Conservation (phyloP, 441 rosid genomes). For the Arabidopsis hybrid region DNA sequence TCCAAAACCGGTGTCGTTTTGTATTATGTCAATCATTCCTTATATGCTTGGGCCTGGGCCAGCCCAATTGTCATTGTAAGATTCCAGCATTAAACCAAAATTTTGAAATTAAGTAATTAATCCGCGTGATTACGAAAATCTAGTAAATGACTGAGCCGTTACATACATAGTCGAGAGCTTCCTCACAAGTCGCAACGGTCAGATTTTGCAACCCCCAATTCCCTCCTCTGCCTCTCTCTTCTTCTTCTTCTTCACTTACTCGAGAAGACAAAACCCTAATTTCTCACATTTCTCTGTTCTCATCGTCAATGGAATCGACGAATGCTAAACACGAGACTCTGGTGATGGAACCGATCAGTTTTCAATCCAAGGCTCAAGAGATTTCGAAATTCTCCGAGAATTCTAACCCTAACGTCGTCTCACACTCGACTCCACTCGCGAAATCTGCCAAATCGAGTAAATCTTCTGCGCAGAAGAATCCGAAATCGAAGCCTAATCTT, state of each 20-base stretch:
- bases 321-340: constrained; percentile 48
- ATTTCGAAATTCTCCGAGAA: constrained; percentile 59
- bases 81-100: background rate
- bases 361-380: constrained; percentile 45
- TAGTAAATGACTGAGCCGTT: constrained; percentile 71
- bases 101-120: constrained; percentile 7
- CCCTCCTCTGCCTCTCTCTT: constrained; percentile 32
- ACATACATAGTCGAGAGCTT: constrained; percentile 55
- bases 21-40: background rate
- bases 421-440: constrained; percentile 45
- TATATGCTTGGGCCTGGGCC: constrained; percentile 20
- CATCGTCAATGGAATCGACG: constrained; percentile 55
- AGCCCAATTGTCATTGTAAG: background rate
- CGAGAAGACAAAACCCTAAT: constrained; percentile 28
- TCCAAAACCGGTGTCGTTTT: background rate
- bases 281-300: background rate
- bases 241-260: constrained; percentile 9
- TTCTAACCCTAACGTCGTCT: constrained; percentile 64
- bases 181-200: constrained; percentile 58
- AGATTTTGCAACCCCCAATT: constrained; percentile 29
- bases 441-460: constrained; percentile 59
- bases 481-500: constrained; percentile 42
- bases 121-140: constrained; percentile 30
- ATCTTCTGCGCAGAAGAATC: constrained; percentile 41
- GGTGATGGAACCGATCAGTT: constrained; percentile 50